Evolutionary conservation across 116 monocot genomes (phyloP), one percentile per base, ranked within the genome.

Genomic region (Iris pallida): DNA sequence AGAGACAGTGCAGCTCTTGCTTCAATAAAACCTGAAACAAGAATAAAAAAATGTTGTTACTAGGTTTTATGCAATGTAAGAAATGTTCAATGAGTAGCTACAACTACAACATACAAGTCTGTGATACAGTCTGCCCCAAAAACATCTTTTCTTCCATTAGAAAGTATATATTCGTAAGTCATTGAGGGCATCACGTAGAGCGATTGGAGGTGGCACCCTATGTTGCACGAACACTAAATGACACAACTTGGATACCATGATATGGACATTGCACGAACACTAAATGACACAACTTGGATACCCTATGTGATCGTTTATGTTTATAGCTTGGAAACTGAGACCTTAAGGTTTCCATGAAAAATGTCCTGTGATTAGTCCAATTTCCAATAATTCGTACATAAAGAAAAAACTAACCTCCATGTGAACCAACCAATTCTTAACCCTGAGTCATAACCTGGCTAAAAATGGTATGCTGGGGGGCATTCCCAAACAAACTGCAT

Each of bases 401-500:
- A n/a, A 6, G 57, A 57, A 16, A 17, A 15, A 68, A 10, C 47
- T 57, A 16, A 91, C 95, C 91, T 91, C 91, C 69, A 95, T 71
- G 52, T 81, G 88, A 76, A 95, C 72, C 55, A 91, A 43, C 95
- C 91, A 95, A 56, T 75, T 95, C 47, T 95, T 79, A 20, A 79
- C 82, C 20, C 95, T 41, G 86, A 79, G 16, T 88, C 95, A 68
- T 73, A 95, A 42, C 95, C 95, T 0, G 89, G 88, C 17, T 88
- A 80, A 65, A 91, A 73, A 78, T 95, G 89, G 70, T 95, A 95
- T 46, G 86, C 91, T 7, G 95, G 86, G 5, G 95, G 76, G 66
- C 95, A 91, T 49, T 91, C 91, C 91, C 68, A 95, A 77, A 62
- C 95, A 95, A 16, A 95, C 95, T 95, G 88, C 53, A 62, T 12